Evolutionary conservation across 306 rosid species (phyloP).

Genomic region (Lathyrus aphaca): DNA sequence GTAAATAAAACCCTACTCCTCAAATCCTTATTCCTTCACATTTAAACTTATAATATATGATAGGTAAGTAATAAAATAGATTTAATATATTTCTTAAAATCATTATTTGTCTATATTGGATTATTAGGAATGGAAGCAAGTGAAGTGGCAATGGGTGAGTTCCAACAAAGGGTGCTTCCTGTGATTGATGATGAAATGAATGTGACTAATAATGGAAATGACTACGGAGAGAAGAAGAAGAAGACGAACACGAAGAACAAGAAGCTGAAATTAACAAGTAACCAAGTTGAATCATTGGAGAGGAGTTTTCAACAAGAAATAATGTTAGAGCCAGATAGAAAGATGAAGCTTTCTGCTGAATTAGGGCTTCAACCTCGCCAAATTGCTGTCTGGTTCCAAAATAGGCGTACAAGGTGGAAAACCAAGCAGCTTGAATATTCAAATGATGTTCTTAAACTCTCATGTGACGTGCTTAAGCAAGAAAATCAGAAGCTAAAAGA

Average conservation of each 20-base stretch:
- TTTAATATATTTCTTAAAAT: not conserved
- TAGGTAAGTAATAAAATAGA: too few species aligned
- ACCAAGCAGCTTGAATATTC: constrained; percentile 77
- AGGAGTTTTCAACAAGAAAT: constrained; percentile 84
- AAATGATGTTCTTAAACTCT: constrained; percentile 70
- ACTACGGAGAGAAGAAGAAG: constrained; percentile 61
- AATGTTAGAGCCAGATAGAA: constrained; percentile 83
- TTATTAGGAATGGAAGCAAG: constrained; percentile 63
- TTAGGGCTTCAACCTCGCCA: constrained; percentile 88
- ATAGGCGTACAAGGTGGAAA: constrained; percentile 91
- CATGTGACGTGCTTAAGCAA: constrained; percentile 69
- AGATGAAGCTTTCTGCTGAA: constrained; percentile 80
- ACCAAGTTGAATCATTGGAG: constrained; percentile 76
- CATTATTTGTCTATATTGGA: not conserved
- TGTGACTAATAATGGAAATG: constrained; percentile 2
- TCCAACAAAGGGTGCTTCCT: constrained; percentile 23
- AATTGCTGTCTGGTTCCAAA: constrained; percentile 43
- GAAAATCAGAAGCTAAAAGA: constrained; percentile 80
- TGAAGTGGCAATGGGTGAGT: constrained; percentile 46
- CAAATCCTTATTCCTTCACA: too few species aligned
- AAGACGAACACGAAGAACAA: constrained; percentile 57
- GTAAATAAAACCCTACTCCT: constrained; percentile 40
- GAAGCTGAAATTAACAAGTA: constrained; percentile 44
- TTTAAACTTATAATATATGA: too few species aligned
- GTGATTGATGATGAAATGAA: too few species aligned